A percentile compares a stretch with the other conserved stretches of the same genome.
phyloP scores from a whole-genome alignment of 148 eudicot genomes.

The Camellia granthamiana region DNA sequence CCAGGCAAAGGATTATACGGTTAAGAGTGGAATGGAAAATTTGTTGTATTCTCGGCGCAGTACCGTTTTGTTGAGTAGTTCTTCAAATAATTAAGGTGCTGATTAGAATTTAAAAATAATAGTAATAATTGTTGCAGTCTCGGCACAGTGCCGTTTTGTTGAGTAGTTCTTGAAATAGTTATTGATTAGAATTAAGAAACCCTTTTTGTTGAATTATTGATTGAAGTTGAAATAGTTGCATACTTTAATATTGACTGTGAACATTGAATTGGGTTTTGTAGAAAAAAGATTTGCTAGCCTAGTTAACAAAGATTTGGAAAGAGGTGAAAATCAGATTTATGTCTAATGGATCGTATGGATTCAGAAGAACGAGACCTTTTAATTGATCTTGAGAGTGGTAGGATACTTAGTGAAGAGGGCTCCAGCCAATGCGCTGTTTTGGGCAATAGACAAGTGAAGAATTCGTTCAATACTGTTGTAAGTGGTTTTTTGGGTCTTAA shows the following conservation, averaged over 20 bases:
- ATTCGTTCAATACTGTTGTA: constrained; percentile 20
- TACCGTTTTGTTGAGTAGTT: background rate
- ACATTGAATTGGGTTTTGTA: background rate
- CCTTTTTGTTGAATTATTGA: background rate
- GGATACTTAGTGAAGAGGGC: constrained; percentile 39
- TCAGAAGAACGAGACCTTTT: constrained; percentile 32
- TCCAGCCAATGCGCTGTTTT: constrained; percentile 19
- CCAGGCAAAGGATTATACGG: constrained; percentile 10
- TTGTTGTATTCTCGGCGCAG: background rate
- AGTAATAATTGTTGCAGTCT: too few relatives aligned
- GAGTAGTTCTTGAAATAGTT: too few relatives aligned
- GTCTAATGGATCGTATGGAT: constrained; percentile 33
- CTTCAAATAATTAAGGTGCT: background rate
- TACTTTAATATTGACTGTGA: background rate
- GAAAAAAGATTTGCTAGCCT: background rate
- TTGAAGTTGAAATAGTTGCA: background rate
- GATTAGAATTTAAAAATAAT: too few relatives aligned
- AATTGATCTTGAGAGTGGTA: constrained; percentile 65
- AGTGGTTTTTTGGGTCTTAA: constrained; percentile 33
- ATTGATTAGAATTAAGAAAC: background rate
- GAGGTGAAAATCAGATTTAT: background rate
- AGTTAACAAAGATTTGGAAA: constrained; percentile 7
- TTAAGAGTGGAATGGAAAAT: background rate
- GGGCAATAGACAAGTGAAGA: constrained; percentile 32
- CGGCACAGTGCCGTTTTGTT: too few relatives aligned